A percentile compares a stretch with the other conserved stretches of the same genome.
Conservation (phyloP, 768 basidiomycete species). For the Leccinum olivaceopallidum region DNA sequence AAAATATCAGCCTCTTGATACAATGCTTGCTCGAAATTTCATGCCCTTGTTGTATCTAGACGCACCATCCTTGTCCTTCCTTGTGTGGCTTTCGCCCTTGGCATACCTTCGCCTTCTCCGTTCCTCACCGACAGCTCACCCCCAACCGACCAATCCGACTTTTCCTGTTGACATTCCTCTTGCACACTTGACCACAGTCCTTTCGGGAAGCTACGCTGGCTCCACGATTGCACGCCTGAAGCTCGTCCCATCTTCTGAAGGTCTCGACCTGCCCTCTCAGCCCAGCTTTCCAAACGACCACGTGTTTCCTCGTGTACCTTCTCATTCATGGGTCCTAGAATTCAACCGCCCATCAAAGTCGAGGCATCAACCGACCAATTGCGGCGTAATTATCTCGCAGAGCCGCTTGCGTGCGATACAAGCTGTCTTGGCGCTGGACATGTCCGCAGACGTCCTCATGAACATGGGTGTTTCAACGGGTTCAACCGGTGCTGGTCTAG, state of each 20-base stretch:
- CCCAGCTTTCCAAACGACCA: constrained; percentile 26
- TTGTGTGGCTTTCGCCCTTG: constrained; percentile 67
- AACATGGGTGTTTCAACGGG: constrained; percentile 19
- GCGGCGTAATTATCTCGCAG: constrained; percentile 72
- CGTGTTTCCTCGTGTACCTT: constrained; percentile 24
- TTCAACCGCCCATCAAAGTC: constrained; percentile 48
- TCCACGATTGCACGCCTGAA: constrained; percentile 56
- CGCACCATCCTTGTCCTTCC: constrained; percentile 69
- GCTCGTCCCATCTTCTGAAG: constrained; percentile 35
- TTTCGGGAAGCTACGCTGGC: constrained; percentile 46
- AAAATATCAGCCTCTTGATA: constrained; percentile 57
- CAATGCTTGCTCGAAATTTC: constrained; percentile 54
- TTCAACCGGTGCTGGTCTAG: constrained; percentile 18
- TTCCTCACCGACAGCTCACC: constrained; percentile 22
- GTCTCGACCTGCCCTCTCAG: constrained; percentile 10
- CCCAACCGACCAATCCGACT: constrained; percentile 17
- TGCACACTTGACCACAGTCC: constrained; percentile 44
- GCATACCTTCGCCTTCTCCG: constrained; percentile 66
- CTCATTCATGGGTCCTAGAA: constrained; percentile 65
- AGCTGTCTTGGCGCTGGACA: constrained; percentile 47
- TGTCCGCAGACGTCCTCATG: constrained; percentile 27
- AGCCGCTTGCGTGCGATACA: constrained; percentile 74
- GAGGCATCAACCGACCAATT: constrained; percentile 41
- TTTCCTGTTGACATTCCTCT: constrained; percentile 49
- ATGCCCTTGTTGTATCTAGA: constrained; percentile 73